phyloP scores from a whole-genome alignment of 352 stramenopile species.

The Thraustochytrium sp. region DNA sequence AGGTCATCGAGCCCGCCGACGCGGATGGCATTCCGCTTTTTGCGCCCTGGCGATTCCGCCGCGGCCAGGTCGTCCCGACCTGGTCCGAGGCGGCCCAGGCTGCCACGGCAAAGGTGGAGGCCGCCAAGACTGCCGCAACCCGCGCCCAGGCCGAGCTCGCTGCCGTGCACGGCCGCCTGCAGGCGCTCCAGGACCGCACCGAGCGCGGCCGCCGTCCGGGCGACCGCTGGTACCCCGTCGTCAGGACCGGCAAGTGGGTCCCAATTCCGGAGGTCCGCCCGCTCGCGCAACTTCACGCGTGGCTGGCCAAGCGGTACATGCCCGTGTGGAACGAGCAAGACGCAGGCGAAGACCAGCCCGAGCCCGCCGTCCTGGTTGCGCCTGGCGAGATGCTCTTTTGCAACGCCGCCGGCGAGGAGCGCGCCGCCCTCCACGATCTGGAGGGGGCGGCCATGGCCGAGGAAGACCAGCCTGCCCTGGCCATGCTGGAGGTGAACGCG shows the following conservation, averaged over 20 bases:
- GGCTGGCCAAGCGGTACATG: background rate
- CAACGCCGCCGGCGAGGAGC: no score
- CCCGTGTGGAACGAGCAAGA: no score
- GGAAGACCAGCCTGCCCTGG: background rate
- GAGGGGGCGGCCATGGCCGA: background rate
- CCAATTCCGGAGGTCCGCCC: background rate
- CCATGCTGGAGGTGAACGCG: background rate
- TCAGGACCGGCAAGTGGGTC: background rate
- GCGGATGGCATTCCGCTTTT: background rate
- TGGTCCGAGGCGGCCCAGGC: background rate
- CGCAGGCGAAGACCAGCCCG: background rate
- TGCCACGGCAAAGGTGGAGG: background rate
- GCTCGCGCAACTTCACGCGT: background rate
- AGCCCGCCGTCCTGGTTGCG: background rate
- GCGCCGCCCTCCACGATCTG: background rate
- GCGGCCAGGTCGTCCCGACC: background rate
- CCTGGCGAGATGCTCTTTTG: background rate
- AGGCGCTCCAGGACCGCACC: background rate
- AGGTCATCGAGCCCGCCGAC: background rate
- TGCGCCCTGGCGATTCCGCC: background rate
- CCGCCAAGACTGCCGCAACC: background rate
- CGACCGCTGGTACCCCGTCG: background rate
- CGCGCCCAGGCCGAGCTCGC: background rate
- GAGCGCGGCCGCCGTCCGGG: background rate
- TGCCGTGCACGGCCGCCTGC: background rate